Evolutionary conservation across 2,329 filamentous ascomycete genomes (phyloP).

Genomic region (Microcyclosporella mali): DNA sequence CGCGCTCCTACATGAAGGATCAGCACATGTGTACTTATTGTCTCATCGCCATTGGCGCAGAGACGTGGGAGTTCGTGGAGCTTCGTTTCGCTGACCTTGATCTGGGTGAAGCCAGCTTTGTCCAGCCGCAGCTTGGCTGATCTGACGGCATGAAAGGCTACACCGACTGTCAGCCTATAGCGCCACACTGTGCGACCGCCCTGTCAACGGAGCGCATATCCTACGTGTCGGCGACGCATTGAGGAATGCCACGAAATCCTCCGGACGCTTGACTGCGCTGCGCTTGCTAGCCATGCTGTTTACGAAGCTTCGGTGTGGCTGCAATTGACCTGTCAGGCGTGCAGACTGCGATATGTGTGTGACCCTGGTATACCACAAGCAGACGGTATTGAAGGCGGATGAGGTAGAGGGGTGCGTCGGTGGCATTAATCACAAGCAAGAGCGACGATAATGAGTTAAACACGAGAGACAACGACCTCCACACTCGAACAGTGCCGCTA

Average conservation of each 20-base stretch:
- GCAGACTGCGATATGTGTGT: too few relatives aligned
- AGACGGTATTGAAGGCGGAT: too few relatives aligned
- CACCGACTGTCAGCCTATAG: constrained; percentile 5
- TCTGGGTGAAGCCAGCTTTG: constrained; percentile 76
- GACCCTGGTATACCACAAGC: too few relatives aligned
- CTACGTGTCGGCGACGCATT: constrained; percentile 83
- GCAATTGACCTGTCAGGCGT: too few relatives aligned
- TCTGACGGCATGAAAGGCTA: constrained; percentile 90
- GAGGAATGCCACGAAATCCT: constrained; percentile 88
- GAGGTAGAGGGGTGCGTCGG: too few relatives aligned
- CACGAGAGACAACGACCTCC: too few relatives aligned
- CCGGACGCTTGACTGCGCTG: constrained; percentile 47
- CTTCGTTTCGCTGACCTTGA: constrained; percentile 52
- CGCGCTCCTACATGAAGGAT: constrained; percentile 57
- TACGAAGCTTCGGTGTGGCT: constrained; percentile 4
- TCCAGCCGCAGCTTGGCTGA: constrained; percentile 69
- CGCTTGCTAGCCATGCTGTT: constrained; percentile 29
- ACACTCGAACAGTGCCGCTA: too few relatives aligned
- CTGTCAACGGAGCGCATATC: neutral
- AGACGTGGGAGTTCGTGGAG: constrained; percentile 2
- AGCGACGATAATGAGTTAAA: too few relatives aligned
- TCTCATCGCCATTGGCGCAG: neutral
- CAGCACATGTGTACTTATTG: neutral
- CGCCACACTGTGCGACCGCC: neutral
- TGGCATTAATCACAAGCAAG: too few relatives aligned